Conservation (phyloP, 169 alveolate species). For the Plasmodium gaboni region DNA sequence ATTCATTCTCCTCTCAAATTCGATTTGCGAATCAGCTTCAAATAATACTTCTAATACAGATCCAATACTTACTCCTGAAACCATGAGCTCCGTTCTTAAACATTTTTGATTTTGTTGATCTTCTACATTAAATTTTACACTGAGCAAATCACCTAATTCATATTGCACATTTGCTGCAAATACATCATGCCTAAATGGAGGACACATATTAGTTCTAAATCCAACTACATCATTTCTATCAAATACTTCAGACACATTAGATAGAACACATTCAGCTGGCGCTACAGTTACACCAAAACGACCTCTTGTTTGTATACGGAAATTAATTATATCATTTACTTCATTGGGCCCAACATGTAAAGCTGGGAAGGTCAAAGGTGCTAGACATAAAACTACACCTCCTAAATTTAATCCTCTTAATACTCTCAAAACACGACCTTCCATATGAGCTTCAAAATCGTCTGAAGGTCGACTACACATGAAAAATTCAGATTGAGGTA, state of each 20-base stretch:
- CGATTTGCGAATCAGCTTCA: constrained; percentile 90
- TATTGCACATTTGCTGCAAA: constrained; percentile 90
- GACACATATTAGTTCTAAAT: constrained; percentile 84
- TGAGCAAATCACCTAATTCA: constrained; percentile 86
- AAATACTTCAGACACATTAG: constrained; percentile 89
- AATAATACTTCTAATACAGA: constrained; percentile 92
- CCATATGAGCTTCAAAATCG: constrained; percentile 87
- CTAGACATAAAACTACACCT: constrained; percentile 91
- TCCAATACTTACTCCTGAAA: constrained; percentile 93
- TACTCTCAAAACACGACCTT: constrained; percentile 83
- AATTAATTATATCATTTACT: constrained; percentile 84
- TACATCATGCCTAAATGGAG: constrained; percentile 84
- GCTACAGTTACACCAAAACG: constrained; percentile 95
- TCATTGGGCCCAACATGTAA: constrained; percentile 77
- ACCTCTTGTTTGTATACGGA: constrained; percentile 88
- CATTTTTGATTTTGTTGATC: constrained; percentile 90
- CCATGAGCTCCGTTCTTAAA: constrained; percentile 91
- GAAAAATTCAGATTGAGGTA: constrained; percentile 86
- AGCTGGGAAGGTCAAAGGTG: constrained; percentile 90
- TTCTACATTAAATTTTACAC: constrained; percentile 86
- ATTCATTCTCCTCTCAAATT: constrained; percentile 89
- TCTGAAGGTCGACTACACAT: constrained; percentile 84
- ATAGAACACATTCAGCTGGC: constrained; percentile 91
- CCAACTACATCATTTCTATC: constrained; percentile 95
- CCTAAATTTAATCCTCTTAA: constrained; percentile 87